Evolutionary conservation across 2,329 filamentous ascomycete species (phyloP), one percentile per base, ranked within the genome.

Genomic region (Colletotrichum tropicicola): DNA sequence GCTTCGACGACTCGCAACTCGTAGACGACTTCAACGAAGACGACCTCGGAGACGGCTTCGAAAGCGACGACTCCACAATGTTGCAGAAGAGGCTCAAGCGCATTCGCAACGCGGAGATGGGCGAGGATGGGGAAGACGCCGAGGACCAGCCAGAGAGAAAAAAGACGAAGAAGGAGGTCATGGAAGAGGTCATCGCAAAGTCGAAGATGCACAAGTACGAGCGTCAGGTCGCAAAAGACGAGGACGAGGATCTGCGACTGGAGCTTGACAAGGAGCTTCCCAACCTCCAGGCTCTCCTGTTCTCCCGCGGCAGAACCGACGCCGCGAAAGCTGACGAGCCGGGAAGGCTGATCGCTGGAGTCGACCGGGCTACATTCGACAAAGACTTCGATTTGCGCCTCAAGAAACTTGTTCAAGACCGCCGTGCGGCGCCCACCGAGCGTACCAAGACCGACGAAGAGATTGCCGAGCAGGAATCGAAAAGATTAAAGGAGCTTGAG

Each of bases 171-270:
- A 92, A 96, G 57, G 96, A 99, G 78, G 92, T 99, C 52, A 98
- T 98, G 93, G 92, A 97, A 73, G 97, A 99, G 78, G 86, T 99
- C 66, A 98, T 99, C 70, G 93, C 94, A 66, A 99, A 99, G 79
- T 98, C 95, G 1, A 99, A 99, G 75, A 85, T 92, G 67, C 87
- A 98, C 85, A 98, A 97, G 37, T 94, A 95, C 74, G 94, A 98
- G 79, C 89, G 96, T 41, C 96, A 99, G 78, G 90, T 93, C 65
- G 89, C 89, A 27, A 98, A 97, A 74, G 96, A 98, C 66, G 93
- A 96, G 52, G 96, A 99, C 70, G 93, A 97, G 53, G 95, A 97
- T 69, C 78, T 98, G 57, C 87, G 94, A 64, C 90, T 90, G 63
- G 89, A 94, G 75, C 83, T 99, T 15, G 94, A 99, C 76, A 91